Evolutionary conservation across 2,329 filamentous ascomycete species (phyloP), one percentile per base, ranked within the genome.

Genomic region (Rhynchosporium secalis): DNA sequence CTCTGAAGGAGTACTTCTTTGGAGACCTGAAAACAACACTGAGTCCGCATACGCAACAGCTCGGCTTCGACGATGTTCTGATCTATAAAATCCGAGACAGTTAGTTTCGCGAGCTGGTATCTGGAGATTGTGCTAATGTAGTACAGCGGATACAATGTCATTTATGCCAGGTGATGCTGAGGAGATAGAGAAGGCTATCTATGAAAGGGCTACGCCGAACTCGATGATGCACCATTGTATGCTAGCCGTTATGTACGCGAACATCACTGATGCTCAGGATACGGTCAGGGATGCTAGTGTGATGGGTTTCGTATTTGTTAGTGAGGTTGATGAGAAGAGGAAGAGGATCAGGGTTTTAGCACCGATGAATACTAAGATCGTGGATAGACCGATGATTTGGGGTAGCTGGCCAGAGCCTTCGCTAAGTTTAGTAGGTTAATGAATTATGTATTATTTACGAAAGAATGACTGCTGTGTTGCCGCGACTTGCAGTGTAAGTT

Each of bases 1-100:
- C 90, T 56, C 92, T 97, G 58, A 89, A 90, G 68, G 89, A 93
- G 70, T 99, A 99, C 76, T 99, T 99, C 78, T 99, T 97, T 73
- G 95, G 95, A 9, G 89, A 90, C 66, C 77, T 83, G 1, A 87
- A 86, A 65, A 84, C 89, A 62, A 89, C 91, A 0, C 80, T 99
- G 2, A 95, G 90, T 51, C 95, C 95, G 0, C 90, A 93, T 70
- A 96, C 92, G 6, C 91, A 96, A 71, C 89, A 90, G 63, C 85
- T 96, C 4, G 88, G 92, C 65, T 95, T 92, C 73, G 82, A 86
- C 62, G 85, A 87, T 8, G 75, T 97, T 45, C 81, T 85, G 1
- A 83, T 98, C 48, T 96, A 90, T 79, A 86, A 83, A 66, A 80
- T 89, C 33, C 81, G 83, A 3, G 83, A 89, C 62, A 76, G 87